phyloP scores from a whole-genome alignment of 2,329 filamentous ascomycete genomes.

The Byssothecium circinans region DNA sequence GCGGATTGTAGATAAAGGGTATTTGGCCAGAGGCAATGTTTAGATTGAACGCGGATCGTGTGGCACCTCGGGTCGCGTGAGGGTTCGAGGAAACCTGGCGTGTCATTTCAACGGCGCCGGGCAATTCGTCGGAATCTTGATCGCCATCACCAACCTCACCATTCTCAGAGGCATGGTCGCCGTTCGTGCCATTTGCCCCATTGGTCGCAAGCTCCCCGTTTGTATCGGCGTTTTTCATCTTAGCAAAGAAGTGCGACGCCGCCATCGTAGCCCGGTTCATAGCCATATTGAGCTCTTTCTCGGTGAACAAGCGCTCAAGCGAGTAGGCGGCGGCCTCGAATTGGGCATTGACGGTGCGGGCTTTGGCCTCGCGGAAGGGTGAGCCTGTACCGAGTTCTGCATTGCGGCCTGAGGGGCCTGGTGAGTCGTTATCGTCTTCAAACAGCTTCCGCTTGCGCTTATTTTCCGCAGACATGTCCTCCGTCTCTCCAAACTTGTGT shows the following conservation, averaged over 20 bases:
- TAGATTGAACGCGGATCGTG: slow-evolving; percentile 59
- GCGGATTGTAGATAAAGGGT: slow-evolving; percentile 47
- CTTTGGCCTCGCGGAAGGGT: slow-evolving; percentile 57
- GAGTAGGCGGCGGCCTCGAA: slow-evolving; percentile 62
- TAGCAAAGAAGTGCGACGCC: slow-evolving; percentile 60
- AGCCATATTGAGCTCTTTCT: slow-evolving; percentile 65
- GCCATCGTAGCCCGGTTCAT: slow-evolving; percentile 64
- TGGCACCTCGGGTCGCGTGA: slow-evolving; percentile 55
- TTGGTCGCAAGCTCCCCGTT: slow-evolving; percentile 34
- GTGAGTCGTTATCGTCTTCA: slow-evolving; percentile 61
- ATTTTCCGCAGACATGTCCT: slow-evolving; percentile 53
- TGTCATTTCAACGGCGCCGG: slow-evolving; percentile 60
- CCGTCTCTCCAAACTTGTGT: slow-evolving; percentile 55
- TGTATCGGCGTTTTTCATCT: slow-evolving; percentile 48
- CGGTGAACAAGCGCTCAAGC: slow-evolving; percentile 66
- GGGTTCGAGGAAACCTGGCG: slow-evolving; percentile 61
- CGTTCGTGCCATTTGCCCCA: slow-evolving; percentile 39
- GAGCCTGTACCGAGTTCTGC: slow-evolving; percentile 52
- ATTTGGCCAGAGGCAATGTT: slow-evolving; percentile 49
- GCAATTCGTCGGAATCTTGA: slow-evolving; percentile 42
- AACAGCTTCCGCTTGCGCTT: slow-evolving; percentile 61
- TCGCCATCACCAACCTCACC: slow-evolving; percentile 44
- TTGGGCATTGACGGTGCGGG: slow-evolving; percentile 56
- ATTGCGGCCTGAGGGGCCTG: slow-evolving; percentile 53
- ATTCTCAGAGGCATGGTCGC: slow-evolving; percentile 39